Evolutionary conservation across 1,284 basidiomycete species (phyloP).

Genomic region (Fomitopsis schrenkii): DNA sequence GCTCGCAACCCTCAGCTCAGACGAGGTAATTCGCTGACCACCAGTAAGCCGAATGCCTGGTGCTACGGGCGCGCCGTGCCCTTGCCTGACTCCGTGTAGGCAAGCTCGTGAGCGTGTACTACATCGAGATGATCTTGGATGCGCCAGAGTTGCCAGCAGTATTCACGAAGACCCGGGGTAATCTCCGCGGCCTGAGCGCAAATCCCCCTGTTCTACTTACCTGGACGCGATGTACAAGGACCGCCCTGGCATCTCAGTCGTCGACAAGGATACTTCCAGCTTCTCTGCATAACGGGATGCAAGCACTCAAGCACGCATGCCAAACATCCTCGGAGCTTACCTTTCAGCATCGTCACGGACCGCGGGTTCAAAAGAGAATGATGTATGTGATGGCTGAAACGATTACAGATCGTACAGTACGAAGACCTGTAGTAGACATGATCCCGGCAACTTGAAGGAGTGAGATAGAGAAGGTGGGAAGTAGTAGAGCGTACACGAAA

Average conservation of each 20-base stretch:
- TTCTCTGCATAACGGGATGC: slow-evolving; percentile 14
- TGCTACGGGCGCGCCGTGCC: neutral
- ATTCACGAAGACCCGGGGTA: neutral
- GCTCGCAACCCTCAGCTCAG: neutral
- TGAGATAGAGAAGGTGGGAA: too few relatives aligned
- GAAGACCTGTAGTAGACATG: too few relatives aligned
- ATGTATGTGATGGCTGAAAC: too few relatives aligned
- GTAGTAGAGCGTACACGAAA: too few relatives aligned
- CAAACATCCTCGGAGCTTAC: too few relatives aligned
- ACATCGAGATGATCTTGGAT: neutral
- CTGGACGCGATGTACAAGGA: slow-evolving; percentile 15
- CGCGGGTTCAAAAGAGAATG: too few relatives aligned
- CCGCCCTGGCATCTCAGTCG: slow-evolving; percentile 11
- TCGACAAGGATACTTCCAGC: slow-evolving; percentile 2
- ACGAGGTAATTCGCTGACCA: neutral
- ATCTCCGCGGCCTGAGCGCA: neutral
- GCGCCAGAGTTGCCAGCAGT: neutral
- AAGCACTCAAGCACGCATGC: neutral
- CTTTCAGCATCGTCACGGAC: too few relatives aligned
- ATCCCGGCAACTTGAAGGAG: too few relatives aligned
- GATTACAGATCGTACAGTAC: too few relatives aligned
- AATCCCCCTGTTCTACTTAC: slow-evolving; percentile 6
- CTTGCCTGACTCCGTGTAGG: neutral
- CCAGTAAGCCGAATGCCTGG: neutral
- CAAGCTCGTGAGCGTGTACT: neutral